A percentile compares a stretch with the other conserved stretches of the same genome.
Evolutionary conservation across 1,284 basidiomycete species (phyloP).

Genomic region (Trichosporon sp.): DNA sequence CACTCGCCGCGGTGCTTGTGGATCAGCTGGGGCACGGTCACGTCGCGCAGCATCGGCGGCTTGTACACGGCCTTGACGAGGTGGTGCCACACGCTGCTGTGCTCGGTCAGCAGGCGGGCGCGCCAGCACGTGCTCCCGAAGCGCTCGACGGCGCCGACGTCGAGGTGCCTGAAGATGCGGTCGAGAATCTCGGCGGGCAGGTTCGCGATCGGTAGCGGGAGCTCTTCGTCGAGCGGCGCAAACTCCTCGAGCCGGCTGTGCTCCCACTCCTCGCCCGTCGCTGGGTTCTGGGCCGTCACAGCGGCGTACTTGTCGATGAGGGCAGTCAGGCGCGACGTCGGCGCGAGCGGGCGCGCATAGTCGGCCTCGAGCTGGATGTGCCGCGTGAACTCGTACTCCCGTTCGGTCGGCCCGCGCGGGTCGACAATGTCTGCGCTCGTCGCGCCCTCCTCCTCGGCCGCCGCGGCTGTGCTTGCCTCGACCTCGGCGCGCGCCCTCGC

Average conservation of each 20-base stretch:
- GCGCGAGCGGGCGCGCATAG: conserved; percentile 27
- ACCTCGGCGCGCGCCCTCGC: conserved; percentile 8
- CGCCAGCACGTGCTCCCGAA: conserved; percentile 69
- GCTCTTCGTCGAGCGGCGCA: conserved; percentile 62
- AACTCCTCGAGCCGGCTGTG: conserved; percentile 50
- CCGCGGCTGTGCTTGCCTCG: background rate
- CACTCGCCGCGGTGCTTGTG: conserved; percentile 60
- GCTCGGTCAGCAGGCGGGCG: conserved; percentile 64
- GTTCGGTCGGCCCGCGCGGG: conserved; percentile 27
- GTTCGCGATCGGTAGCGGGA: conserved; percentile 56
- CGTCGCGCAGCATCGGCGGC: conserved; percentile 54
- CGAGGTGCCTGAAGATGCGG: conserved; percentile 57
- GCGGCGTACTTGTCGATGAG: conserved; percentile 6
- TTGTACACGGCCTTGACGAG: conserved; percentile 60
- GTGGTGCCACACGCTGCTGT: conserved; percentile 61
- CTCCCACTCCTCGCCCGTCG: background rate
- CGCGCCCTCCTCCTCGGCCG: conserved; percentile 9
- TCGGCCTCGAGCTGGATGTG: conserved; percentile 45
- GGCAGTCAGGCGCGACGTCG: conserved; percentile 7
- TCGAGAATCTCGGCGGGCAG: conserved; percentile 74
- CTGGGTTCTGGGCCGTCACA: background rate
- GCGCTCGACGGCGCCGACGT: conserved; percentile 65
- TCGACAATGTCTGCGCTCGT: conserved; percentile 37
- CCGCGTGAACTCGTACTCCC: conserved; percentile 43
- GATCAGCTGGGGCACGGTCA: conserved; percentile 48